Base-by-base conservation (phyloP, 2,329 filamentous ascomycete species). In the Aspergillus thermomutatus region DNA sequence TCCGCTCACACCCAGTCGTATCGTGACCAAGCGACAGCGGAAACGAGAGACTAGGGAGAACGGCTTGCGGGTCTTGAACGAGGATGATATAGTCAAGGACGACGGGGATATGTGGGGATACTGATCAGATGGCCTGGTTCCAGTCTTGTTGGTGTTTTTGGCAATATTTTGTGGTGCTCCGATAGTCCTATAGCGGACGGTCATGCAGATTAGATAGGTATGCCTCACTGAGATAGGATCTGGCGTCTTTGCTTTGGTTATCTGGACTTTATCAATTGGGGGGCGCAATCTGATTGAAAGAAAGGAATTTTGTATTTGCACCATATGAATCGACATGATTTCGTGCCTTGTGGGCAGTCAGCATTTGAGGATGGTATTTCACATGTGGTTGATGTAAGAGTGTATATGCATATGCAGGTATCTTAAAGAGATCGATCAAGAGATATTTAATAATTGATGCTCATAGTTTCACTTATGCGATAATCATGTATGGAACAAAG, bases 31-130 rank as follows among this genome's bases (percentile, higher is more conserved):
- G 62, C 70, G 75, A 50, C 73, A 80, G 56, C 69, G 76, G 51
- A 77, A 73, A 56, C 69, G 71, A 25, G 73, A 72, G 60, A 71
- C 72, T 49, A 76, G 72, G 62, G 71, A 75, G 55, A 75, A 75
- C 56, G 76, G 77, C 6, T 63, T 78, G 27, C 72, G 73, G 34
- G 79, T 79, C 6, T 62, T 79, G 49, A 74, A 73, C 23, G 76
- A 80, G 55, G 77, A 79, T 55, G 79, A 80, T 63, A 57, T 77
- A 49, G 79, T 81, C 2, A 71, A 74, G 63, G 73, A 69, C 56
- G 76, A 79, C 49, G 64, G 71, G 41, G 78, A 80, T 53, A 72
- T 80, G 63, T 80, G 78, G 79, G 76, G 75, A 34, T 71, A 55
- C 43, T 65, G 49, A 46, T 26, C 34, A 34, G 5, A 21, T 21